Conservation (phyloP, 1,284 basidiomycete genomes). For the Inonotus hispidus region DNA sequence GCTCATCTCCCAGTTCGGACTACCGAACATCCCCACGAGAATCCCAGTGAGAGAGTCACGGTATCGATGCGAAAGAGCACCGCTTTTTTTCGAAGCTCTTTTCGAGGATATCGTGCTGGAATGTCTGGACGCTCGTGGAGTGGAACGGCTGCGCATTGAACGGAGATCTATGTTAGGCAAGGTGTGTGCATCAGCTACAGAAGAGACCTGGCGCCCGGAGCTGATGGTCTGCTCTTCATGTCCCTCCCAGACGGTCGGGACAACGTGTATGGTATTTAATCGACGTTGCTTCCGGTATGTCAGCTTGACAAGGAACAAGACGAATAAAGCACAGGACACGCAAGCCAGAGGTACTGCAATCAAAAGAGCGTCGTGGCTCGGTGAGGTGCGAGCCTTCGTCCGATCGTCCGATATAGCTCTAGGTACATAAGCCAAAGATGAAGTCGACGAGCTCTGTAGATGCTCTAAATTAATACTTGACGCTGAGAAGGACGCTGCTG, state of each 20-base stretch:
- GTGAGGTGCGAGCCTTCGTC: not conserved
- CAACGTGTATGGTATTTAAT: slow-evolving; percentile 13
- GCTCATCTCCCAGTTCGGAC: slow-evolving; percentile 16
- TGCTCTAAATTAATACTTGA: too few relatives aligned
- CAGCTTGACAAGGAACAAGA: slow-evolving; percentile 5
- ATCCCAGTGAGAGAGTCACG: slow-evolving; percentile 4
- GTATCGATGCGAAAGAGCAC: not conserved
- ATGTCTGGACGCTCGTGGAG: not conserved
- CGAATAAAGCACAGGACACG: slow-evolving; percentile 1
- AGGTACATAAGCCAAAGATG: not conserved
- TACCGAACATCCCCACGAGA: slow-evolving; percentile 16
- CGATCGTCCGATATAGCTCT: not conserved
- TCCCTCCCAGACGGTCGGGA: not conserved
- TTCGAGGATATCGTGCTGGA: not conserved
- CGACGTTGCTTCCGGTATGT: slow-evolving; percentile 15
- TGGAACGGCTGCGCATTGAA: not conserved
- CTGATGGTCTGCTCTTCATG: not conserved
- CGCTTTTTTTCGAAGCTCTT: too few relatives aligned
- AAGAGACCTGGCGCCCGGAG: not conserved
- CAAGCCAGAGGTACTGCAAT: slow-evolving; percentile 7
- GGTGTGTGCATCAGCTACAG: not conserved
- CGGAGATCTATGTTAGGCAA: not conserved
- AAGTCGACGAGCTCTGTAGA: not conserved
- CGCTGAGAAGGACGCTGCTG: too few relatives aligned
- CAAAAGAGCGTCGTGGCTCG: not conserved